These are phyloP conservation scores for Sugiyamaella grinbergsii DNA, from an alignment of 1,139 yeast genomes.

Conservation along the genomic window DNA sequence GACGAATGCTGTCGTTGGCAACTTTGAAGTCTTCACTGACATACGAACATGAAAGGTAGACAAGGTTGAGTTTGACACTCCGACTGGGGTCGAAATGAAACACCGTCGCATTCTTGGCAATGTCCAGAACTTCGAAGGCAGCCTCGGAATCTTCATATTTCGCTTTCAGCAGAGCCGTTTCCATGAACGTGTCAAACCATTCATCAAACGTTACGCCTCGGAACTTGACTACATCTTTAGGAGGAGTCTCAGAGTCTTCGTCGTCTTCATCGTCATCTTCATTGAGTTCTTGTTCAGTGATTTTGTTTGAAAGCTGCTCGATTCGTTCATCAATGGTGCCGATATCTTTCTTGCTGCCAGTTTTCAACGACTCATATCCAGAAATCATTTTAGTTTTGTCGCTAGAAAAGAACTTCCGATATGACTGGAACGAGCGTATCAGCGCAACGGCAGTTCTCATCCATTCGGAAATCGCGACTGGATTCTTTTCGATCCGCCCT, in stretches of 20 bases:
- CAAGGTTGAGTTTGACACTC: conserved; percentile 62
- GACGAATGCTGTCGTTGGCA: conserved; percentile 60
- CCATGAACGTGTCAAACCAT: conserved; percentile 87
- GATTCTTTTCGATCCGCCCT: conserved; percentile 40
- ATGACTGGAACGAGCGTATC: conserved; percentile 77
- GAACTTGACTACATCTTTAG: conserved; percentile 47
- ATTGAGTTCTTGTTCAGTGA: conserved; percentile 29
- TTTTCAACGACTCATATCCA: conserved; percentile 58
- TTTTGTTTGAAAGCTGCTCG: conserved; percentile 54
- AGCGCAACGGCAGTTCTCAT: conserved; percentile 79
- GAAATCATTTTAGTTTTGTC: conserved; percentile 57
- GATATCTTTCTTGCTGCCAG: conserved; percentile 33
- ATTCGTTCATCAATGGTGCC: conserved; percentile 67
- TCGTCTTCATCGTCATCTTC: conserved; percentile 53
- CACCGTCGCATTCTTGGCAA: conserved; percentile 51
- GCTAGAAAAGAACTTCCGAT: conserved; percentile 69
- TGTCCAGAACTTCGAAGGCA: conserved; percentile 69
- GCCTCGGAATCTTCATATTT: conserved; percentile 64
- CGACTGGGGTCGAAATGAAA: conserved; percentile 19
- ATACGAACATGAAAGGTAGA: conserved; percentile 68
- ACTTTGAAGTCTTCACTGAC: conserved; percentile 54
- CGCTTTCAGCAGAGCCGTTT: conserved; percentile 67
- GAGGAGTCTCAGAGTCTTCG: conserved; percentile 21
- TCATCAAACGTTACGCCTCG: conserved; percentile 74
- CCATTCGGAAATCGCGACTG: conserved; percentile 75